phyloP scores from a whole-genome alignment of 2,329 filamentous ascomycete genomes.

The Aspergillus sp. region DNA sequence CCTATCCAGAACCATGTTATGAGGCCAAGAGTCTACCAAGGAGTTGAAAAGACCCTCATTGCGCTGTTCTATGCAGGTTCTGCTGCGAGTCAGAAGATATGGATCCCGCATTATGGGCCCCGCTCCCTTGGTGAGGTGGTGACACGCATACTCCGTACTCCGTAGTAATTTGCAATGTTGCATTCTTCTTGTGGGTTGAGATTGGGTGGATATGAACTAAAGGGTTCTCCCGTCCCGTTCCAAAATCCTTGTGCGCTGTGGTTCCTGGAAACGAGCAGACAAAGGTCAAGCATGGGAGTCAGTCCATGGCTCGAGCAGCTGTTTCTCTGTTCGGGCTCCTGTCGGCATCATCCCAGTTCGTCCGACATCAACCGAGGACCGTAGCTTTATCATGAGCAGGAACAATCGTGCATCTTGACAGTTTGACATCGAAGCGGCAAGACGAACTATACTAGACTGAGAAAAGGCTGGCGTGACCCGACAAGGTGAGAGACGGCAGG shows the following conservation, averaged over 20 bases:
- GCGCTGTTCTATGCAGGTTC: neutral
- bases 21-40: neutral
- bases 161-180: neutral
- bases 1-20: neutral
- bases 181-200: neutral
- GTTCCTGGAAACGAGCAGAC: neutral
- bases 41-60: neutral
- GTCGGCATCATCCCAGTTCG: neutral
- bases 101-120: neutral
- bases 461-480: neutral
- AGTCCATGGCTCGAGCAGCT: too few relatives aligned
- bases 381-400: neutral
- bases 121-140: too few relatives aligned
- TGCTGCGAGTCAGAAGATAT: neutral
- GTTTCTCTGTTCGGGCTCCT: too few relatives aligned
- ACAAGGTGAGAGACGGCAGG: neutral
- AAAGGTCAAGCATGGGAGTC: too few relatives aligned
- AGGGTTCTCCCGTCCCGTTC: constrained; percentile 3
- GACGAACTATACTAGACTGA: neutral
- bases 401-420: neutral
- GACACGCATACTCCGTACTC: too few relatives aligned
- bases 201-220: neutral
- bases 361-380: constrained; percentile 1
- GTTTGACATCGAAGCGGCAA: constrained; percentile 1
- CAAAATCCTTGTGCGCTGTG: neutral